These are phyloP conservation scores for Daucus carota DNA, from an alignment of 129 eudicot genomes.

Conservation along the genomic window DH1_v3.0 NC_030388.2:28345001-28345500, in stretches of 20 bases:
- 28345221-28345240: background rate
- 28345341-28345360: background rate
- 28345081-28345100: conserved; percentile 80
- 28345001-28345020: too few species aligned
- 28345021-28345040: conserved; percentile 1
- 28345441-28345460: background rate
- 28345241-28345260: background rate
- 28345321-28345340: background rate
- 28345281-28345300: background rate
- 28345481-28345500: background rate
- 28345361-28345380: background rate
- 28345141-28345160: conserved; percentile 88
- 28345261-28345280: background rate
- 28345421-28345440: background rate
- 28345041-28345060: conserved; percentile 91
- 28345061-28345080: conserved; percentile 94
- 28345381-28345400: background rate
- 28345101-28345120: conserved; percentile 88
- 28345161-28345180: conserved; percentile 76
- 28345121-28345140: conserved; percentile 99
- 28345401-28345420: background rate
- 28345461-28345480: too few species aligned
- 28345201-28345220: conserved; percentile 39
- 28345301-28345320: background rate
- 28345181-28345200: conserved; percentile 97